Evolutionary conservation across 2,329 filamentous ascomycete genomes (phyloP).

Genomic region (Teratosphaeriaceae sp.): DNA sequence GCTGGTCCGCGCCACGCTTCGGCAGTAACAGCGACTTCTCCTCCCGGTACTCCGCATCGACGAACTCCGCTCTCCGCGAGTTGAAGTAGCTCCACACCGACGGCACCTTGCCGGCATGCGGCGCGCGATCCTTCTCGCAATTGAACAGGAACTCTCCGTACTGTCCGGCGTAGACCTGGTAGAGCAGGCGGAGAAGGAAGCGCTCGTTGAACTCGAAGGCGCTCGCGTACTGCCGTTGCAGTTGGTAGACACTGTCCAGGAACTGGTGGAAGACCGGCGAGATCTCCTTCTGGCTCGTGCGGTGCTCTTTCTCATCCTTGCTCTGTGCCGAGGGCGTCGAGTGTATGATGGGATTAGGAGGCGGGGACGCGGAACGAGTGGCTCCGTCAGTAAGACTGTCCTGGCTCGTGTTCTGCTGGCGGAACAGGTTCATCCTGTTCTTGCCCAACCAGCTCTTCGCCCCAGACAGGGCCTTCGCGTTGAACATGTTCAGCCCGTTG

Average conservation of each 20-base stretch:
- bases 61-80: constrained; percentile 69
- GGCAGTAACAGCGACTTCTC: constrained; percentile 78
- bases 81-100: constrained; percentile 98
- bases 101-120: constrained; percentile 62
- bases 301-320: constrained; percentile 52
- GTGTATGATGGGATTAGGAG: constrained; percentile 41
- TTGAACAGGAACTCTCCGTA: constrained; percentile 97
- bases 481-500: constrained; percentile 46
- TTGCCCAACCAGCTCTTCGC: constrained; percentile 89
- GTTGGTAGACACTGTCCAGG: constrained; percentile 86
- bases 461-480: constrained; percentile 57
- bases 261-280: constrained; percentile 98
- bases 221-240: constrained; percentile 75
- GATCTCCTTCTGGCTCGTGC: constrained; percentile 80
- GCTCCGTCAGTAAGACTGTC: constrained; percentile 56
- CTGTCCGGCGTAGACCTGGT: constrained; percentile 92
- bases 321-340: constrained; percentile 37
- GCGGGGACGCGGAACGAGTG: constrained; percentile 25
- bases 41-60: constrained; percentile 72
- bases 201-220: constrained; percentile 96
- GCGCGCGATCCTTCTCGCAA: constrained; percentile 75
- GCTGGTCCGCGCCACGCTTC: constrained; percentile 27
- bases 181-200: constrained; percentile 80
- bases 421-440: constrained; percentile 35
- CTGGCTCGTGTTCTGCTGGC: constrained; percentile 50